These are phyloP conservation scores for Yamagishiella unicocca DNA, from an alignment of 139 green algal species.

Conservation along the genomic window DNA sequence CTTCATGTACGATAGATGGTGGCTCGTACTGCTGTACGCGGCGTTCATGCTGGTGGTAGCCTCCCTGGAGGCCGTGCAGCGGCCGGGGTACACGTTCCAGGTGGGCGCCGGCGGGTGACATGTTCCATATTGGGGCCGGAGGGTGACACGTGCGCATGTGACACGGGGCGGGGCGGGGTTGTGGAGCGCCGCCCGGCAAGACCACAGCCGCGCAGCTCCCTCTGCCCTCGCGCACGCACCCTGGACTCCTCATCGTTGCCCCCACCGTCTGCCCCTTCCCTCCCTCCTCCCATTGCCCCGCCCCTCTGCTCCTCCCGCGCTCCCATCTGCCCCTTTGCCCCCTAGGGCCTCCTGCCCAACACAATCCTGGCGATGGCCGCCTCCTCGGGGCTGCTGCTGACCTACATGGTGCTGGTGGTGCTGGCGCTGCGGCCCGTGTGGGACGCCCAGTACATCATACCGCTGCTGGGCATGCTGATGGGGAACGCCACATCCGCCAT, in stretches of 20 bases:
- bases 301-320: not conserved
- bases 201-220: no score
- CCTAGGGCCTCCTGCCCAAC: conserved; percentile 71
- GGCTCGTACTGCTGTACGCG: conserved; percentile 72
- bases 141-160: no score
- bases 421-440: conserved; percentile 71
- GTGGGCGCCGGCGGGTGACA: no score
- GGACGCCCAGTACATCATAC: conserved; percentile 75
- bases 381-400: conserved; percentile 31
- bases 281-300: not conserved
- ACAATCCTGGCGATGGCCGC: conserved; percentile 55
- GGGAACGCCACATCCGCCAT: conserved; percentile 85
- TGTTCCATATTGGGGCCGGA: no score
- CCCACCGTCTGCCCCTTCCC: not conserved
- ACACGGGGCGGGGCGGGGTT: no score
- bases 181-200: no score
- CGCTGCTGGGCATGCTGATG: conserved; percentile 87
- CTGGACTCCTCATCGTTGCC: no score
- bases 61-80: conserved; percentile 76
- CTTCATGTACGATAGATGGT: conserved; percentile 69
- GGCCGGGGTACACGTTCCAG: conserved; percentile 70
- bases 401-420: conserved; percentile 69
- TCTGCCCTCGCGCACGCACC: no score
- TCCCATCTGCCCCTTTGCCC: no score
- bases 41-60: conserved; percentile 82